Conservation (phyloP, 2,329 filamentous ascomycete genomes). For the Colletotrichum sp. region DNA sequence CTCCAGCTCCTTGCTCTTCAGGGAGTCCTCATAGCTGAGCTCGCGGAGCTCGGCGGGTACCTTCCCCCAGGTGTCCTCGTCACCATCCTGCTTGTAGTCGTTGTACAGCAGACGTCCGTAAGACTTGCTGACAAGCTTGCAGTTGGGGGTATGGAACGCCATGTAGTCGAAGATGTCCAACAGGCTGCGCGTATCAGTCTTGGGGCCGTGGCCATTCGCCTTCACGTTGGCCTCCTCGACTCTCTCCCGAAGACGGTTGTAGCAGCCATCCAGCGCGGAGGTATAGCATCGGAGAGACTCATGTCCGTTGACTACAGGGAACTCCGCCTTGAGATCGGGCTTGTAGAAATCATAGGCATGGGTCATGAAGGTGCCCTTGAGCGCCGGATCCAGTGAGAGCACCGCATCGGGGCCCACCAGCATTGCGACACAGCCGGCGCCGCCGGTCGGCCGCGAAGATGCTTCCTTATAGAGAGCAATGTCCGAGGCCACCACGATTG, state of each 20-base stretch:
- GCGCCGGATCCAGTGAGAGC: conserved; percentile 76
- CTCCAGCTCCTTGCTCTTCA: background rate
- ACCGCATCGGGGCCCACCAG: conserved; percentile 80
- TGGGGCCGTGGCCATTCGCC: conserved; percentile 44
- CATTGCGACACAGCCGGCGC: conserved; percentile 80
- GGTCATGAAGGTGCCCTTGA: conserved; percentile 80
- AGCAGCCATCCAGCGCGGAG: conserved; percentile 81
- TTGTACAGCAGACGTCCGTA: background rate
- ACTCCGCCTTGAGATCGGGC: conserved; percentile 85
- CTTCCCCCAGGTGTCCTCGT: background rate
- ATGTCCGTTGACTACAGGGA: conserved; percentile 84
- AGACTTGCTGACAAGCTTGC: conserved; percentile 1
- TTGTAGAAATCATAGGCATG: conserved; percentile 93
- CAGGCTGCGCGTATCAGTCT: conserved; percentile 35
- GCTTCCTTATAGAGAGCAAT: conserved; percentile 88
- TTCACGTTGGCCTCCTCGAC: conserved; percentile 60
- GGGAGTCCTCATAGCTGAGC: background rate
- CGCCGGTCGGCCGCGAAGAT: conserved; percentile 79
- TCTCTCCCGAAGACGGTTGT: conserved; percentile 70
- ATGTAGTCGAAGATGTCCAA: conserved; percentile 86
- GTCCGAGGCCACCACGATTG: conserved; percentile 80
- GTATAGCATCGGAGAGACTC: conserved; percentile 84
- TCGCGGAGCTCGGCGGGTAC: background rate
- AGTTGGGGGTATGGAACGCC: conserved; percentile 33
- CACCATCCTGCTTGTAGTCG: background rate